Conservation (phyloP, 225 moss, liverwort and hornwort genomes). For the Straminergon stramineum region DNA sequence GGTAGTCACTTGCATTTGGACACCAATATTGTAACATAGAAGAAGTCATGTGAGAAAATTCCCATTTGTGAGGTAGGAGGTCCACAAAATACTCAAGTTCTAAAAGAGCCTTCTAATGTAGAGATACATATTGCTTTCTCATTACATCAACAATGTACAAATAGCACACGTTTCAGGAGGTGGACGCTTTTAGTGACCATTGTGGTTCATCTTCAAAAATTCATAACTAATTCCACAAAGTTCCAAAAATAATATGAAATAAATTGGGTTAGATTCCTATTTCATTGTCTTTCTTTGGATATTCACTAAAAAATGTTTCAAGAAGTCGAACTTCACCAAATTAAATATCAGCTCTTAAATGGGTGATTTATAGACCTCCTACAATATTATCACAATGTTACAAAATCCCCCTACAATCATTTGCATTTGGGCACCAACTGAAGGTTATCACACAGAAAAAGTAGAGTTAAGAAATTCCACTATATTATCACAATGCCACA, state of each 20-base stretch:
- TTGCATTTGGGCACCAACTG: neutral
- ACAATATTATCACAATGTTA: neutral
- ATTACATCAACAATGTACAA: neutral
- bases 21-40: accelerated
- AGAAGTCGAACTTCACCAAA: neutral
- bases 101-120: accelerated
- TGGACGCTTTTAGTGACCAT: accelerated
- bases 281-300: neutral
- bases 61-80: neutral
- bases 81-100: accelerated
- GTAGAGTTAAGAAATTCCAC: too few relatives aligned
- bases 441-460: neutral
- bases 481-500: neutral
- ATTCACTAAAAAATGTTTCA: neutral
- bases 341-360: neutral
- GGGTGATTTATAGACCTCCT: neutral
- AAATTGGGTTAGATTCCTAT: neutral
- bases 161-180: neutral
- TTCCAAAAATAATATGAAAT: neutral
- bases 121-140: neutral
- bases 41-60: neutral
- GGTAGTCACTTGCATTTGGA: neutral
- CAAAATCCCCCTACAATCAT: neutral
- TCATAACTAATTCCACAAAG: neutral
- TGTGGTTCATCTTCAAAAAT: accelerated